Percentiles rank a stretch among this genome's conserved stretches.
Conservation (phyloP, 805 yeast species). For the Scheffersomyces lignosus region DNA sequence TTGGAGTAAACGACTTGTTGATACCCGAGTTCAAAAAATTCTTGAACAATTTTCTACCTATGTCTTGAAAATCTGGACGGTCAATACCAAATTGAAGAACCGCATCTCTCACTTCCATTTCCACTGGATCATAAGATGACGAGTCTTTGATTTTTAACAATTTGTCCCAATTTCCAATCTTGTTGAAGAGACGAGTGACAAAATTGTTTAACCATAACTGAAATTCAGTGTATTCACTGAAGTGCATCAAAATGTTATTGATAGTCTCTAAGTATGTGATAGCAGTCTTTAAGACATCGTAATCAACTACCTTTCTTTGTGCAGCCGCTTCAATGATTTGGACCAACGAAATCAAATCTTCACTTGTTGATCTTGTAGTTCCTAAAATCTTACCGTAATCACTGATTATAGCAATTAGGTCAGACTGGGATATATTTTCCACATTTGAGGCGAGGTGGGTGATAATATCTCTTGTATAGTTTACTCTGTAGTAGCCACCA, state of each 20-base stretch:
- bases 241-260: constrained; percentile 32
- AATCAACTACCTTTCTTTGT: constrained; percentile 22
- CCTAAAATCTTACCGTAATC: constrained; percentile 44
- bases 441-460: constrained; percentile 20
- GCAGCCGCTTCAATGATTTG: constrained; percentile 27
- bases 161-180: constrained; percentile 29
- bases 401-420: constrained; percentile 35
- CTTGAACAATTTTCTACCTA: constrained; percentile 47
- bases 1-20: constrained; percentile 47
- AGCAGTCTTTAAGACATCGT: constrained; percentile 34
- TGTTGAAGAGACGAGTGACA: constrained; percentile 16
- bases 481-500: constrained; percentile 49
- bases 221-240: constrained; percentile 23
- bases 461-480: constrained; percentile 37
- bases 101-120: constrained; percentile 45
- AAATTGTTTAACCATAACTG: constrained; percentile 20
- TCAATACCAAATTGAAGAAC: constrained; percentile 42
- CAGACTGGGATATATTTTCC: constrained; percentile 12
- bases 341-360: constrained; percentile 32
- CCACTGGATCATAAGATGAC: constrained; percentile 24
- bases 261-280: constrained; percentile 34
- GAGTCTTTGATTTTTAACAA: constrained; percentile 9
- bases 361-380: constrained; percentile 13
- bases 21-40: constrained; percentile 50
- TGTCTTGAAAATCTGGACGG: constrained; percentile 22